Conservation (phyloP, 176 grass and related monocot genomes). For the Aegilops speltoides region DNA sequence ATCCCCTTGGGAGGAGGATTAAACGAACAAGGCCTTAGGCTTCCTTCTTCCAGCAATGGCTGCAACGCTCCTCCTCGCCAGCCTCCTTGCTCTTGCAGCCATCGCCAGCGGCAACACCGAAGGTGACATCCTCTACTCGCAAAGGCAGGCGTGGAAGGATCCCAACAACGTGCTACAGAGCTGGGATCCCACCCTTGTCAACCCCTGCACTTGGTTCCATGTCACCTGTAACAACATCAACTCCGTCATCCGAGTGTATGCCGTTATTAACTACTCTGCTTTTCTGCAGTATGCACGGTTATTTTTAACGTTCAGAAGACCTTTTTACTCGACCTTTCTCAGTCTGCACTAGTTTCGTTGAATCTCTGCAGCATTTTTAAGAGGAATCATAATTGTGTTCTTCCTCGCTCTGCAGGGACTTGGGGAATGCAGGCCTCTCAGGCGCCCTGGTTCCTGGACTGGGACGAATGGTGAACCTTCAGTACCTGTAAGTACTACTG, state of each 20-base stretch:
- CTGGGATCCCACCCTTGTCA: slow-evolving; percentile 48
- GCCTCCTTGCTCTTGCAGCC: slow-evolving; percentile 28
- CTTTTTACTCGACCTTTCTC: not conserved
- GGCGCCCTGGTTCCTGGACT: slow-evolving; percentile 44
- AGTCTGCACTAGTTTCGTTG: not conserved
- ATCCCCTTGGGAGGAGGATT: too few relatives aligned
- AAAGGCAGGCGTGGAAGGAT: slow-evolving; percentile 31
- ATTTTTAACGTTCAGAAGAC: not conserved
- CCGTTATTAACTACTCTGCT: not conserved
- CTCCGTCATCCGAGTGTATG: slow-evolving; percentile 45
- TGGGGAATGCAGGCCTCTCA: slow-evolving; percentile 40
- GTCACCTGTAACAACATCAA: slow-evolving; percentile 47
- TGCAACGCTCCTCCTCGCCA: not conserved
- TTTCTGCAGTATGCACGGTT: not conserved
- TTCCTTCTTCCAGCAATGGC: slow-evolving; percentile 20
- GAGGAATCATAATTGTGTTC: not conserved
- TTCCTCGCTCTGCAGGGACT: slow-evolving; percentile 29
- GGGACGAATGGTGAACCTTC: slow-evolving; percentile 33
- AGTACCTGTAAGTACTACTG: slow-evolving; percentile 40
- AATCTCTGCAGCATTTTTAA: not conserved
- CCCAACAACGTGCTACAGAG: slow-evolving; percentile 30
- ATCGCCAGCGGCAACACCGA: slow-evolving; percentile 37
- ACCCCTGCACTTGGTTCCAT: slow-evolving; percentile 55
- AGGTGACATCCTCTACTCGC: slow-evolving; percentile 51
- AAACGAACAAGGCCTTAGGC: too few relatives aligned